Conservation (phyloP, 495 filamentous ascomycete genomes). For the Aspergillus bertholletiae region DNA sequence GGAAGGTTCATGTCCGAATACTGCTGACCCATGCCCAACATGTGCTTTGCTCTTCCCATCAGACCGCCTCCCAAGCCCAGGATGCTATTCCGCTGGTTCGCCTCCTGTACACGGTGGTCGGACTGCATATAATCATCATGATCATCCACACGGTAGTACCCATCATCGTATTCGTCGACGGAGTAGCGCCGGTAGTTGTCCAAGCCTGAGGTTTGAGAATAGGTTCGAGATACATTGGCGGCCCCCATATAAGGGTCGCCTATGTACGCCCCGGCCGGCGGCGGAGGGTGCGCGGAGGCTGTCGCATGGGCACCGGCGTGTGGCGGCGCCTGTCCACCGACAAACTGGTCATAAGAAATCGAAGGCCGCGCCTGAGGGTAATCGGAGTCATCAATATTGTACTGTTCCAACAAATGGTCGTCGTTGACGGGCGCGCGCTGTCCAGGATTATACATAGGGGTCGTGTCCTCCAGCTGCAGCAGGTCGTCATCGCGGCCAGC, state of each 20-base stretch:
- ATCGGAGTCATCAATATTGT: slow-evolving; percentile 63
- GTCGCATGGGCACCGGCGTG: slow-evolving; percentile 36
- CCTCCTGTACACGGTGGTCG: slow-evolving; percentile 49
- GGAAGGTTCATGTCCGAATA: slow-evolving; percentile 99
- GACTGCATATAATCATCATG: slow-evolving; percentile 55
- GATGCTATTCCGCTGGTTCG: slow-evolving; percentile 80
- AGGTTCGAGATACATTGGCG: slow-evolving; percentile 45
- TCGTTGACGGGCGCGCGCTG: slow-evolving; percentile 71
- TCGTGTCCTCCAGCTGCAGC: slow-evolving; percentile 67
- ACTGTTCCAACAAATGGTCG: slow-evolving; percentile 68
- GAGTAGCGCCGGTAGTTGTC: slow-evolving; percentile 90
- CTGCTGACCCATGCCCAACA: slow-evolving; percentile 85
- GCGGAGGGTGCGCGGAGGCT: slow-evolving; percentile 23
- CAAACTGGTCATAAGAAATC: slow-evolving; percentile 91
- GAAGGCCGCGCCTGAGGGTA: slow-evolving; percentile 68
- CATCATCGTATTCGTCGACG: slow-evolving; percentile 76
- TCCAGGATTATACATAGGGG: slow-evolving; percentile 67
- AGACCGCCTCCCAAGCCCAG: slow-evolving; percentile 82
- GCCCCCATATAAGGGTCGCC: slow-evolving; percentile 46
- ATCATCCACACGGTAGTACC: slow-evolving; percentile 54
- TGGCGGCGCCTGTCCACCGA: slow-evolving; percentile 59
- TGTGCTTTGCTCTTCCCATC: slow-evolving; percentile 80
- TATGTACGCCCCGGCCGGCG: slow-evolving; percentile 28
- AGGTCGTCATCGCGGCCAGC: slow-evolving; percentile 63
- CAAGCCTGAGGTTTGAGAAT: slow-evolving; percentile 81